Evolutionary conservation across 192 early-diverging fungal genomes (phyloP).

Genomic region (Entomortierella chlamydospora): DNA sequence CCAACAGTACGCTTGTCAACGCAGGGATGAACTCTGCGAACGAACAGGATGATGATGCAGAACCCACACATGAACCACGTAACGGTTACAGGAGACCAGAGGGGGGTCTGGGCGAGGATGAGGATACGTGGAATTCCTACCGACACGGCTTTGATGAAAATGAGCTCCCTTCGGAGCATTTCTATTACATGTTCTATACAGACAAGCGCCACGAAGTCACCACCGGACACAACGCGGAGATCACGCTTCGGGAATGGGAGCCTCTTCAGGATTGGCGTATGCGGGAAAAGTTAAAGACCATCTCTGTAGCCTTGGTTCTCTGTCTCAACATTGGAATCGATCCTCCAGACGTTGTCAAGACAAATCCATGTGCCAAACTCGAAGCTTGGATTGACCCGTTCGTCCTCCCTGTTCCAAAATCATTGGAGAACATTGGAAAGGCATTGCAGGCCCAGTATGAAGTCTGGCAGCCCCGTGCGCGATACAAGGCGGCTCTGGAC

Average conservation of each 20-base stretch:
- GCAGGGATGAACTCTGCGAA: conserved; percentile 54
- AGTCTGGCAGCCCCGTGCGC: conserved; percentile 84
- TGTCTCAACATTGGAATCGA: conserved; percentile 97
- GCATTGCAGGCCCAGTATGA: conserved; percentile 95
- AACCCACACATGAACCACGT: conserved; percentile 7
- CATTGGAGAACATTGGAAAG: conserved; percentile 89
- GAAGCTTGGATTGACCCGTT: conserved; percentile 98
- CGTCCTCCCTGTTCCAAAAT: conserved; percentile 78
- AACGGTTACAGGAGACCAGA: conserved; percentile 40
- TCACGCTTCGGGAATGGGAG: conserved; percentile 42
- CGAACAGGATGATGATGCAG: conserved; percentile 39
- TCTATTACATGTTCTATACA: conserved; percentile 64
- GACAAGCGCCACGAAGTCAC: conserved; percentile 67
- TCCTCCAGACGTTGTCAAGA: conserved; percentile 93
- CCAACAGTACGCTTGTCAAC: conserved; percentile 66
- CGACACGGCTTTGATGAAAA: conserved; percentile 66
- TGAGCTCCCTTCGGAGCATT: conserved; percentile 55
- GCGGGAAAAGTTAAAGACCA: conserved; percentile 79
- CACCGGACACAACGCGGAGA: conserved; percentile 46
- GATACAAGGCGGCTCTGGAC: conserved; percentile 87
- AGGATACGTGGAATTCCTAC: conserved; percentile 35
- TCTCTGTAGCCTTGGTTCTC: conserved; percentile 86
- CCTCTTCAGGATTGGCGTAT: conserved; percentile 67
- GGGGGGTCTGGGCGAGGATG: conserved; percentile 24
- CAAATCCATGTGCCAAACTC: conserved; percentile 87